phyloP scores from a whole-genome alignment of 495 filamentous ascomycete species.

The Penicillium arizonense region DNA sequence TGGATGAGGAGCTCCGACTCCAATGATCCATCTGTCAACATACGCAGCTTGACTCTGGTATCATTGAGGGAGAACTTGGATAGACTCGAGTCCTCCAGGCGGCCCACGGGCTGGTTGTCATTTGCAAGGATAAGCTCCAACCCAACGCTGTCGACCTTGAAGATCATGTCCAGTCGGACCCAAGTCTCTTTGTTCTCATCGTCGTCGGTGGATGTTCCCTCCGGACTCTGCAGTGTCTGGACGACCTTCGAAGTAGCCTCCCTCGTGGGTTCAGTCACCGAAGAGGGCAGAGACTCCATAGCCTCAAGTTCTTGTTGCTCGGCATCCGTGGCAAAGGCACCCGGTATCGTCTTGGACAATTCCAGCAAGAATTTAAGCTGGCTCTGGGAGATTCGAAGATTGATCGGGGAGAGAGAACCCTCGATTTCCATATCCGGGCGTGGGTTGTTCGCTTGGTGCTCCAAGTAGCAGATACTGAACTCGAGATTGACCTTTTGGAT shows the following conservation, averaged over 20 bases:
- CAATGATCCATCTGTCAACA: conserved; percentile 87
- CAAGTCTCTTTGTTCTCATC: conserved; percentile 65
- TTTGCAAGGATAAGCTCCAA: conserved; percentile 81
- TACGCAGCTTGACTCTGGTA: conserved; percentile 86
- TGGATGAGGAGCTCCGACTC: conserved; percentile 93
- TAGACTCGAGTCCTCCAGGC: conserved; percentile 76
- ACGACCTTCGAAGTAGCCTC: conserved; percentile 35
- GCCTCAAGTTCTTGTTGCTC: conserved; percentile 67
- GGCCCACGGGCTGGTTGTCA: conserved; percentile 70
- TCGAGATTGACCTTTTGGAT: conserved; percentile 94
- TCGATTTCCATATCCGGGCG: conserved; percentile 91
- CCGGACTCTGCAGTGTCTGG: conserved; percentile 48
- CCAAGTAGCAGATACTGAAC: conserved; percentile 85
- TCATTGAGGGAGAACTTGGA: conserved; percentile 93
- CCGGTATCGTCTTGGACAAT: conserved; percentile 79
- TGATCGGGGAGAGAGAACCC: conserved; percentile 87
- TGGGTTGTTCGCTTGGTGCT: conserved; percentile 73
- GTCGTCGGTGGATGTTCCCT: conserved; percentile 54
- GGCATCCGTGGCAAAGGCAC: conserved; percentile 75
- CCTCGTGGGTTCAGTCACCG: conserved; percentile 49
- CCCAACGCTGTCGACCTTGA: conserved; percentile 83
- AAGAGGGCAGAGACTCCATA: conserved; percentile 60
- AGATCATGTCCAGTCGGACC: conserved; percentile 92
- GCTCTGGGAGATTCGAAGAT: conserved; percentile 82
- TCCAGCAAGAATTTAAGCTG: conserved; percentile 87